Evolutionary conservation across 352 stramenopile genomes (phyloP), one percentile per base, ranked within the genome.

Genomic region (Phytophthora fragariaefolia): DNA sequence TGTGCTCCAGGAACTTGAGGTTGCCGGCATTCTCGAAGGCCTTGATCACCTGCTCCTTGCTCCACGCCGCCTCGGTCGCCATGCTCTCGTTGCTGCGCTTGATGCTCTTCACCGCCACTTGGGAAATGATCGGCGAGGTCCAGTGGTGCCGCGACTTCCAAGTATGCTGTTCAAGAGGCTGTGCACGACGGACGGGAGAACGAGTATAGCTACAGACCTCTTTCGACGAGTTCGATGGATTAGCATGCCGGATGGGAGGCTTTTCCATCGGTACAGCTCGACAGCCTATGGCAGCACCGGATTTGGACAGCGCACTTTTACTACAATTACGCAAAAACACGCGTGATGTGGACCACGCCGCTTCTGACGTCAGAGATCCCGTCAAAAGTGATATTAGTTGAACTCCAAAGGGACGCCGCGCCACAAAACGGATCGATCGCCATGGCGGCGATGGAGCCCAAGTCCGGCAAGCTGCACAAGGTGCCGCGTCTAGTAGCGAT

Each of bases 1-100:
- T 78, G 63, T 91, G 83, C 64, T 91, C 83, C 27, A 91, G 66
- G 59, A 91, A 83, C 63, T 83, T 83, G 71, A 90, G 80, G 70
- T 89, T 89, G 45, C 80, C 80, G 10, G 69, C 61, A 38, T 86
- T 64, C 57, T 84, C 71, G 56, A 82, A 74, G 36, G 83, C 78
- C 67, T 82, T 53, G 59, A 85, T 46, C 63, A 82, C 77, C 59
- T 87, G 59, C 43, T 80, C 69, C 52, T 82, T 85, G 48, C 66
- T 78, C 66, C 82, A 80, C 48, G 71, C 66, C 17, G 63, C 71
- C 23, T 82, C 77, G 3, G 36, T 54, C 45, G 23, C 49, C 78
- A 87, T 88, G 20, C 10, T 34, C 4, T 36, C 18, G 13, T 6
- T 47, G 36, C 6, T 23, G 6, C n/a, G 22, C 40, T 47, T 28